Evolutionary conservation across 805 yeast genomes (phyloP).

Genomic region (Candida saitoana): DNA sequence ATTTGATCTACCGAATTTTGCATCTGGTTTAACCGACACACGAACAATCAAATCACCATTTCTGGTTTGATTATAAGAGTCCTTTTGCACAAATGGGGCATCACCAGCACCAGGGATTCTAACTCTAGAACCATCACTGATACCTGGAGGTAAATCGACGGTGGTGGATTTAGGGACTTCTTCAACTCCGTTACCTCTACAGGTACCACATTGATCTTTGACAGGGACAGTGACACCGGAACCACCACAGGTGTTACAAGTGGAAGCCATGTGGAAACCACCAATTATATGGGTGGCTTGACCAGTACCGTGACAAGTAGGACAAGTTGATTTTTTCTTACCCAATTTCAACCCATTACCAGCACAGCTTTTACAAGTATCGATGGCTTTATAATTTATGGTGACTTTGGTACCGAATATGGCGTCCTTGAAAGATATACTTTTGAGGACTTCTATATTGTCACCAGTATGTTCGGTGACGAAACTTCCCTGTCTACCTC

Average conservation of each 20-base stretch:
- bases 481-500: slow-evolving; percentile 41
- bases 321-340: slow-evolving; percentile 71
- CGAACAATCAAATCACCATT: slow-evolving; percentile 89
- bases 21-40: slow-evolving; percentile 72
- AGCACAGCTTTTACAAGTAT: slow-evolving; percentile 71
- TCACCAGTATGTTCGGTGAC: slow-evolving; percentile 86
- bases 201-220: slow-evolving; percentile 66
- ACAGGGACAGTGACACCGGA: slow-evolving; percentile 73
- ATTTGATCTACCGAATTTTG: slow-evolving; percentile 61
- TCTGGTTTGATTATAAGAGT: slow-evolving; percentile 59
- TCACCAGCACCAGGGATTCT: slow-evolving; percentile 89
- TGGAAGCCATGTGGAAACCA: slow-evolving; percentile 95
- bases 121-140: slow-evolving; percentile 79
- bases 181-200: slow-evolving; percentile 88
- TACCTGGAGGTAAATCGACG: slow-evolving; percentile 84
- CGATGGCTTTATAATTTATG: slow-evolving; percentile 69
- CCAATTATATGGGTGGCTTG: slow-evolving; percentile 81
- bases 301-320: slow-evolving; percentile 90
- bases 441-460: slow-evolving; percentile 73
- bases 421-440: slow-evolving; percentile 79
- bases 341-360: slow-evolving; percentile 85
- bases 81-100: slow-evolving; percentile 71
- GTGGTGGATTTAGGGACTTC: slow-evolving; percentile 65
- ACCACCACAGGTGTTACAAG: slow-evolving; percentile 86
- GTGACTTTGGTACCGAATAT: slow-evolving; percentile 70